Conservation (phyloP, 73 alveolate genomes). For the Tetrahymena borealis region DNA sequence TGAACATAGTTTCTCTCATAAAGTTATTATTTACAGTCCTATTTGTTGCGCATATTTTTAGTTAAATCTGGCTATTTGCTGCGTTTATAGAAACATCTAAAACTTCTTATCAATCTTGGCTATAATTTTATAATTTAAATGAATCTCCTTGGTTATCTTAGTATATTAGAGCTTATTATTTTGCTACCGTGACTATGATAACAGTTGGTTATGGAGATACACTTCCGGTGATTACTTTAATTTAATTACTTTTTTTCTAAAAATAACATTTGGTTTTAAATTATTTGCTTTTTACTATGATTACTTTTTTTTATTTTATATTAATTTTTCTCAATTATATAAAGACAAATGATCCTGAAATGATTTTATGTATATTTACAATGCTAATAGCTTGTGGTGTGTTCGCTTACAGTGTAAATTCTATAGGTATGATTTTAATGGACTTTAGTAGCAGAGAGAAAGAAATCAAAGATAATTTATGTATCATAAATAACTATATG, state of each 20-base stretch:
- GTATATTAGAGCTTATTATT: background rate
- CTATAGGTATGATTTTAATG: background rate
- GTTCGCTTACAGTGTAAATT: background rate
- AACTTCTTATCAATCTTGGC: background rate
- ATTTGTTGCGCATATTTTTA: background rate
- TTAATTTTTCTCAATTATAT: background rate
- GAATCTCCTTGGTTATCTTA: background rate
- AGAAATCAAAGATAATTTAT: background rate
- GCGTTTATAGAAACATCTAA: background rate
- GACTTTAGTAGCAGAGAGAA: background rate
- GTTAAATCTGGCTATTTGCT: background rate
- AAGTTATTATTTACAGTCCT: background rate
- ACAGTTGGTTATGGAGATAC: background rate
- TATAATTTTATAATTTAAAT: background rate
- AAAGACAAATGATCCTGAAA: background rate
- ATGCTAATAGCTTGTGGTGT: background rate
- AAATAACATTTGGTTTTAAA: background rate
- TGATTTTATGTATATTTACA: background rate
- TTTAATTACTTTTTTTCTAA: background rate
- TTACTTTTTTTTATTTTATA: too few species aligned
- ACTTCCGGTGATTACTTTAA: background rate
- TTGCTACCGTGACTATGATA: background rate
- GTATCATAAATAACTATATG: background rate
- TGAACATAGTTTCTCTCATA: background rate
- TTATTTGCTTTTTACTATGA: too few species aligned